Evolutionary conservation across 805 yeast species (phyloP), one percentile per base, ranked within the genome.

Genomic region (Yueomyces sinensis): DNA sequence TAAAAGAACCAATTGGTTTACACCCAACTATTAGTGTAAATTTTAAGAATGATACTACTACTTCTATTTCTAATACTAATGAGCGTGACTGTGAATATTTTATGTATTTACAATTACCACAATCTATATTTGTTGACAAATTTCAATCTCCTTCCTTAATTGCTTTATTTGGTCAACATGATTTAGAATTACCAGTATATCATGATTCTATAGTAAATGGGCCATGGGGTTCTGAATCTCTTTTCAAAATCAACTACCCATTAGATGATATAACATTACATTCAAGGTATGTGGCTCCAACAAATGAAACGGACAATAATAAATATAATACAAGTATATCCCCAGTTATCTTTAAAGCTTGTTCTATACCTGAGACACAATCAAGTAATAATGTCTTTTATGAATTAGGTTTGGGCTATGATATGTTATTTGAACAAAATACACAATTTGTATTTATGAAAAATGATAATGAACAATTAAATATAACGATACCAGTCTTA

Each of bases 171-270:
- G 79, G 79, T 3, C 72, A 69, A 34, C 56, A 63, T n/a, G 76
- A 74, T 44, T 52, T 74, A 17, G 81, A 74, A 42, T 61, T 63
- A 24, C 81, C 81, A 4, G 65, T 56, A 24, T 74, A 73, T 63
- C 43, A 43, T 30, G 7, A 7, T n/a, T 5, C 32, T 17, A 29
- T 54, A 11, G 28, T 27, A 7, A 37, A 43, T 7, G 54, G 55
- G 20, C 33, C 43, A 9, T 67, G 66, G 64, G 77, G 77, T 1
- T 63, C 73, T 4, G 58, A 62, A 30, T 62, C 63, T 16, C 45
- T 73, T 16, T 55, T 70, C 23, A 56, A 54, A 31, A 38, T 66
- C 32, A 32, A 39, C 7, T 41, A 50, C 5, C 51, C 32, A 17
- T 11, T 41, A 4, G 49, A 47, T 36, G 63, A 56, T 17, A 48